Evolutionary conservation across 495 filamentous ascomycete genomes (phyloP), one percentile per base, ranked within the genome.

Genomic region (Penicillium cataractarum): DNA sequence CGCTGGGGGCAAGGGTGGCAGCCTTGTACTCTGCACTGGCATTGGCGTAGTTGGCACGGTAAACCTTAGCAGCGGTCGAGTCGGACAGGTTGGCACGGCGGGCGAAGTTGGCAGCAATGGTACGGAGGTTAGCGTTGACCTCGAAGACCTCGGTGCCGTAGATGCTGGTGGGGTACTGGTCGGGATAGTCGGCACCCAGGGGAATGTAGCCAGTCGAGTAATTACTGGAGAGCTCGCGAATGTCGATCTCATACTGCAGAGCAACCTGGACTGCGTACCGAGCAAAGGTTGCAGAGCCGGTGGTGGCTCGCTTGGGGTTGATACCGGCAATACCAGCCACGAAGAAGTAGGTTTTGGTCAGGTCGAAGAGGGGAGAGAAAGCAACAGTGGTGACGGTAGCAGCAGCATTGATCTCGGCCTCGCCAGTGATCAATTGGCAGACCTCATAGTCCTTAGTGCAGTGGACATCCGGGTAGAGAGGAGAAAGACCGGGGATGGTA

Each of bases 141-240:
- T 92, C 90, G 72, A 90, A 88, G 27, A 92, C 90, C 73, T 93
- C 90, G 10, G 90, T 91, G 51, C 90, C 90, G 73, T 92, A 92
- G 69, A 90, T 81, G 53, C 61, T 80, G 49, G 69, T 68, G 0
- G 90, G 89, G 67, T 90, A 92, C 61, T 89, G 68, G 51, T 79
- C 67, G 2, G 89, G 86, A 29, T 35, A 52, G 7, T 72, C 63
- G 3, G 83, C 72, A 6, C 89, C 89, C 65, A 84, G 84, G 0
- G 87, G 80, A 24, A 92, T 74, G 65, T 92, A 92, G 17, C 87
- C 86, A 0, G 88, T 89, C 3, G 83, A 79, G 62, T 82, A 90
- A 73, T 87, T 87, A 13, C 61, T 67, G 4, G 88, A 85, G 42
- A 90, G 88, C 72, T 92, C 88, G 13, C 90, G 85, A 5, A 83